Conservation (phyloP, 176 grass and related monocot genomes). For the Tillandsia leiboldiana region DNA sequence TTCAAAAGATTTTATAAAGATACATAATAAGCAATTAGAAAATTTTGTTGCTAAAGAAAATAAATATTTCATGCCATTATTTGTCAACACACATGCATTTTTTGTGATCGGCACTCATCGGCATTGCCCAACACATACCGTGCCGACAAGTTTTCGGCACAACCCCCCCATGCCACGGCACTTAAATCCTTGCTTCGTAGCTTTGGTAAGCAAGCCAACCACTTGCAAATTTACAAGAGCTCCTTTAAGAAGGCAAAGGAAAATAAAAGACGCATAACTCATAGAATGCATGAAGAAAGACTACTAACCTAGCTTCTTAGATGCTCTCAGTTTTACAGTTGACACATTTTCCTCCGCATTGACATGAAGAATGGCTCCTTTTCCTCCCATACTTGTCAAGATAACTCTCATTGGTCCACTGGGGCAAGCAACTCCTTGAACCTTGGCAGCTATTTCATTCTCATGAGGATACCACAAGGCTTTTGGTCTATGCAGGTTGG, state of each 20-base stretch:
- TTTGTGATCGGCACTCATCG: too few species aligned
- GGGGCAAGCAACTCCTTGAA: constrained; percentile 44
- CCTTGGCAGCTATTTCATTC: constrained; percentile 64
- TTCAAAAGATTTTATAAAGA: too few species aligned
- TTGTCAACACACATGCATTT: too few species aligned
- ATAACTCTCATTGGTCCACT: constrained; percentile 69
- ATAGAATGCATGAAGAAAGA: background rate
- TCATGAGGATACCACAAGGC: constrained; percentile 84
- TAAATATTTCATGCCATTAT: too few species aligned
- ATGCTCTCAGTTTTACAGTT: constrained; percentile 76
- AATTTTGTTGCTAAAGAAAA: too few species aligned
- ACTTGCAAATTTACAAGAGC: constrained; percentile 1
- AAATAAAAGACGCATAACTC: constrained; percentile 5
- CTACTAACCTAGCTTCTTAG: constrained; percentile 79
- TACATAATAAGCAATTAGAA: too few species aligned
- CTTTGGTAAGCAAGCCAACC: too few species aligned
- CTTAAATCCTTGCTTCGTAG: too few species aligned
- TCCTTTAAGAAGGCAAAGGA: constrained; percentile 8
- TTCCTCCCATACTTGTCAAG: constrained; percentile 75
- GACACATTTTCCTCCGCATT: constrained; percentile 68
- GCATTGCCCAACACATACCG: too few species aligned
- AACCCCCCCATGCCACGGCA: too few species aligned
- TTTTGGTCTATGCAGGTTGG: constrained; percentile 90
- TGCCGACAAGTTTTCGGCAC: too few species aligned
- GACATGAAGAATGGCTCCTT: constrained; percentile 66